phyloP scores from a whole-genome alignment of 2,329 filamentous ascomycete genomes.

The Neonectria neomacrospora region DNA sequence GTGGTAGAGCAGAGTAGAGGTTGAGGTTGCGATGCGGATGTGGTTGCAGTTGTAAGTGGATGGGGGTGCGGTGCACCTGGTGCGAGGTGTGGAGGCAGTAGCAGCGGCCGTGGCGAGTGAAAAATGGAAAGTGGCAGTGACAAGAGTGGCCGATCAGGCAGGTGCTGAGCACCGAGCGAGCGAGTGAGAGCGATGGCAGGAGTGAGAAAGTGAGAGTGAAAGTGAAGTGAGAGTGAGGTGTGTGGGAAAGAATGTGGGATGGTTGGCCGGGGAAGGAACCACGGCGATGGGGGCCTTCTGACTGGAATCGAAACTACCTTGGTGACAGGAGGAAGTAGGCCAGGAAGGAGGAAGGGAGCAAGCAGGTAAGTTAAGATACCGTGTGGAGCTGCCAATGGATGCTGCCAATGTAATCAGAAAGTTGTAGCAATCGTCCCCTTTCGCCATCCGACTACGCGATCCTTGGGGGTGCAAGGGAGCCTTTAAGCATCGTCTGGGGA shows the following conservation, averaged over 20 bases:
- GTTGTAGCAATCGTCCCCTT: neutral
- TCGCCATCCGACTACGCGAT: slow-evolving; percentile 8
- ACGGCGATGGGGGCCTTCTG: slow-evolving; percentile 23
- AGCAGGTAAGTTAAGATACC: slow-evolving; percentile 14
- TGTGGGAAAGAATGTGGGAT: slow-evolving; percentile 10
- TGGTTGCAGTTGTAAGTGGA: slow-evolving; percentile 27
- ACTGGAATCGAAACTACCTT: slow-evolving; percentile 20
- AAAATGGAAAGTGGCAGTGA: neutral
- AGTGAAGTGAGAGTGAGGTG: neutral
- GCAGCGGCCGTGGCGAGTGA: neutral
- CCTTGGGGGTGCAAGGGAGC: slow-evolving; percentile 37
- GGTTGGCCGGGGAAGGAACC: slow-evolving; percentile 37
- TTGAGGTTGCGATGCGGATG: slow-evolving; percentile 19
- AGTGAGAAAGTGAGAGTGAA: neutral
- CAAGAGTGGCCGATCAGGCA: slow-evolving; percentile 28
- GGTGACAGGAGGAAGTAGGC: slow-evolving; percentile 7
- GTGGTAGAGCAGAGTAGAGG: slow-evolving; percentile 14
- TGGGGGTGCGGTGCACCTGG: slow-evolving; percentile 25
- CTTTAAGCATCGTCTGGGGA: slow-evolving; percentile 39
- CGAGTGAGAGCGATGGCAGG: slow-evolving; percentile 26
- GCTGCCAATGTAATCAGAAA: slow-evolving; percentile 9
- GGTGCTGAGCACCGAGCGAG: slow-evolving; percentile 34
- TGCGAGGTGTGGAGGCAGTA: slow-evolving; percentile 35
- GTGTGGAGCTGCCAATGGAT: slow-evolving; percentile 8
- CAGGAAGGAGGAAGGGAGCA: slow-evolving; percentile 20